phyloP scores from a whole-genome alignment of 2,329 filamentous ascomycete species.

The Diaporthe ilicicola region DNA sequence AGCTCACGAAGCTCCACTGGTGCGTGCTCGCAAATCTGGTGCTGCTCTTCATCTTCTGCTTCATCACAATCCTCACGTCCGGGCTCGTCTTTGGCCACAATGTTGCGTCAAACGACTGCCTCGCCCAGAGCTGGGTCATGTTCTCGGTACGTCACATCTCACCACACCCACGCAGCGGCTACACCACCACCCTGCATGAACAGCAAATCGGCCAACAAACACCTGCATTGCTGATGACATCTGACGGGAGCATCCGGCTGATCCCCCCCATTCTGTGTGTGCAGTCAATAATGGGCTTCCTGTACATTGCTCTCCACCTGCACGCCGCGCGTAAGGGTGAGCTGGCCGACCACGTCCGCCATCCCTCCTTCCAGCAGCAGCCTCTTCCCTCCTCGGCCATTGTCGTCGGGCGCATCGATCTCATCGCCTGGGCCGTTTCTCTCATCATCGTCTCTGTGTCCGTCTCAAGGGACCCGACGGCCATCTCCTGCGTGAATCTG shows the following conservation, averaged over 20 bases:
- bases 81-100: constrained; percentile 29
- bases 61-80: constrained; percentile 29
- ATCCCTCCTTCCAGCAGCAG: constrained; percentile 39
- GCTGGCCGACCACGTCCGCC: constrained; percentile 34
- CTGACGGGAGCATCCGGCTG: constrained; percentile 1
- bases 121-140: constrained; percentile 34
- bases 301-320: constrained; percentile 44
- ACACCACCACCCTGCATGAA: constrained; percentile 1
- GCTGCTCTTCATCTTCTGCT: constrained; percentile 30
- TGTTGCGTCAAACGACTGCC: constrained; percentile 22
- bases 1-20: constrained; percentile 12
- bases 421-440: constrained; percentile 41
- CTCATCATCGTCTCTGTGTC: constrained; percentile 40
- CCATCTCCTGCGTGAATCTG: constrained; percentile 38
- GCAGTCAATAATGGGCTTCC: constrained; percentile 42
- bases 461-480: constrained; percentile 27
- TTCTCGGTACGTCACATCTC: constrained; percentile 32
- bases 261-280: constrained; percentile 7
- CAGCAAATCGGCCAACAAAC: constrained; percentile 17
- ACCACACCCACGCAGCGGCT: not conserved
- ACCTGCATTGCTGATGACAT: constrained; percentile 3
- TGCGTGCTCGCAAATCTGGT: constrained; percentile 20
- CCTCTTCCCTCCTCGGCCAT: constrained; percentile 43
- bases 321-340: constrained; percentile 38
- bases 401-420: constrained; percentile 40